phyloP scores from a whole-genome alignment of 2,329 filamentous ascomycete genomes.

The Ophiostoma australiae region DNA sequence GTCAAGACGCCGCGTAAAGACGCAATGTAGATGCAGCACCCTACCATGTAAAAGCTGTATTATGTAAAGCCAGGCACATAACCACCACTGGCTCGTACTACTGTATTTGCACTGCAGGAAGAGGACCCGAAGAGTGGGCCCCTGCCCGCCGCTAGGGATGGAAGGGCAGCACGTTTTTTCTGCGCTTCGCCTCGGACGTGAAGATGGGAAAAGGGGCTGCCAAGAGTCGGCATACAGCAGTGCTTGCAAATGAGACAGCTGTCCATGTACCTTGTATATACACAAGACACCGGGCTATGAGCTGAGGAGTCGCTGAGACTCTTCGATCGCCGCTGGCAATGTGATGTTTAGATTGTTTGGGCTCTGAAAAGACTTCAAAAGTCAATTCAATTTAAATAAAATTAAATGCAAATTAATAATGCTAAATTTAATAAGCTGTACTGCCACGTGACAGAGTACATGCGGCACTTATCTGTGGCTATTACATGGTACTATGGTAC shows the following conservation, averaged over 20 bases:
- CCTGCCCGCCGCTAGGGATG: conserved; percentile 27
- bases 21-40: too few species aligned
- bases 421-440: neutral
- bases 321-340: too few species aligned
- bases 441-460: neutral
- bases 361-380: too few species aligned
- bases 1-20: too few species aligned
- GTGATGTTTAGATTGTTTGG: too few species aligned
- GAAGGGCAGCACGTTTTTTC: conserved; percentile 29
- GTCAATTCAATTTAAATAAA: neutral
- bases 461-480: too few species aligned
- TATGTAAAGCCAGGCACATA: neutral
- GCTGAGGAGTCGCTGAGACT: neutral
- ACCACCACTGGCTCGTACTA: neutral
- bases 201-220: conserved; percentile 17
- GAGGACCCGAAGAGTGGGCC: neutral
- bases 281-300: neutral
- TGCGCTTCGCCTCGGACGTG: neutral
- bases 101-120: neutral
- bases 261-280: too few species aligned
- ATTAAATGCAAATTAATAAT: neutral
- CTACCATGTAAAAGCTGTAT: too few species aligned
- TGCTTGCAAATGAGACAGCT: neutral
- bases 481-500: too few species aligned
- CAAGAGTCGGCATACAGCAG: neutral